phyloP scores from a whole-genome alignment of 2,329 filamentous ascomycete species.

The Myriangium duriaei region DNA sequence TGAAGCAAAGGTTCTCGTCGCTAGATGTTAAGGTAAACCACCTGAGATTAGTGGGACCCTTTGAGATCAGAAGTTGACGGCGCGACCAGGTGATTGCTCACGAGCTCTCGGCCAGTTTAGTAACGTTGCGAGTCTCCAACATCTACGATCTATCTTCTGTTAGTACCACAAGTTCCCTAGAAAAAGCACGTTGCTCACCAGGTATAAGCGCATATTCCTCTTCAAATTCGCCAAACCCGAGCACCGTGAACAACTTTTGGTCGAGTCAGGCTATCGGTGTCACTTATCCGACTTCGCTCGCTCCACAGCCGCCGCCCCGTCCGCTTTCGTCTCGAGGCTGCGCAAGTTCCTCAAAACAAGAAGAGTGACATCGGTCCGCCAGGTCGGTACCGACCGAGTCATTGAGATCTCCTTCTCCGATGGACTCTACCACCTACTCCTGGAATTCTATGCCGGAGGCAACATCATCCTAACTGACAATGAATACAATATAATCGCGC shows the following conservation, averaged over 20 bases:
- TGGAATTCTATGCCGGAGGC: conserved; percentile 93
- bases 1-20: conserved; percentile 75
- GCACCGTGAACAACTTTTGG: conserved; percentile 74
- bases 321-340: conserved; percentile 69
- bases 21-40: conserved; percentile 56
- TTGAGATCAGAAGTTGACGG: conserved; percentile 1
- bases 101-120: conserved; percentile 69
- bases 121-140: conserved; percentile 73
- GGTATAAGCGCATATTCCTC: conserved; percentile 69
- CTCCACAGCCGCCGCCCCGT: conserved; percentile 72
- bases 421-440: conserved; percentile 71
- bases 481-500: conserved; percentile 66
- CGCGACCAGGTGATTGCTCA: conserved; percentile 75
- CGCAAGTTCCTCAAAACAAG: conserved; percentile 83
- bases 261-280: conserved; percentile 92
- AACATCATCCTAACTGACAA: conserved; percentile 88
- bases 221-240: conserved; percentile 90
- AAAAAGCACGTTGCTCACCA: too few relatives aligned
- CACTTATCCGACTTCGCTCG: conserved; percentile 86
- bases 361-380: conserved; percentile 64
- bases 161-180: too few relatives aligned
- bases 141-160: conserved; percentile 88
- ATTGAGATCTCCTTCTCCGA: conserved; percentile 89
- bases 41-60: too few relatives aligned
- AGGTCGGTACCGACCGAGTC: conserved; percentile 87